Evolutionary conservation across 805 yeast species (phyloP).

Genomic region (Starmerella powellii): DNA sequence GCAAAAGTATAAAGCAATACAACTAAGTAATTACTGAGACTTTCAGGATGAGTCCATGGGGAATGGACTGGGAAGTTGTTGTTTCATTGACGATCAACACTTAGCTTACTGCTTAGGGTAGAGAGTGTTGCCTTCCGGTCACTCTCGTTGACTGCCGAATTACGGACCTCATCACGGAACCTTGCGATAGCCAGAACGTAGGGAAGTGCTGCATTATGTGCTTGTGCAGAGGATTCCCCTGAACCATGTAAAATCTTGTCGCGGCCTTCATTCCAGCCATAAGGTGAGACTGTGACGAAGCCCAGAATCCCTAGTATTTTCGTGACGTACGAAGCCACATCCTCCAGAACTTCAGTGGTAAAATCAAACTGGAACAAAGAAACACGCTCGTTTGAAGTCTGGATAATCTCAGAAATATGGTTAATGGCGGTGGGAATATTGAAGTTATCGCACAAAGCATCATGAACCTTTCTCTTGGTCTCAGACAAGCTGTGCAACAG

Average conservation of each 20-base stretch:
- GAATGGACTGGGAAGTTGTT: too few species aligned
- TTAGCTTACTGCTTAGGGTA: too few species aligned
- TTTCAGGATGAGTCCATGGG: too few species aligned
- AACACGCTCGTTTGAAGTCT: slow-evolving; percentile 61
- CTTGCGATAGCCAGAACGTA: slow-evolving; percentile 62
- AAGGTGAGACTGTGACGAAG: slow-evolving; percentile 46
- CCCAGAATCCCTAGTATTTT: slow-evolving; percentile 64
- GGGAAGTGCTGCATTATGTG: too few species aligned
- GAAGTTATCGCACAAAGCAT: slow-evolving; percentile 79
- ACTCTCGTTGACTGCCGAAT: too few species aligned
- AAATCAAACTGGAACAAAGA: slow-evolving; percentile 35
- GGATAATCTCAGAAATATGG: slow-evolving; percentile 53
- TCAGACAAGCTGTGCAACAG: slow-evolving; percentile 39
- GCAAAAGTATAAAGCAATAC: too few species aligned
- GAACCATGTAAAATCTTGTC: slow-evolving; percentile 22
- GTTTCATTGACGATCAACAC: too few species aligned
- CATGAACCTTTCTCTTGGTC: slow-evolving; percentile 52
- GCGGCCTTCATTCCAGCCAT: slow-evolving; percentile 63
- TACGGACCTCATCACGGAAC: slow-evolving; percentile 80
- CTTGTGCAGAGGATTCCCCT: slow-evolving; percentile 55
- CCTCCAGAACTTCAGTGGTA: slow-evolving; percentile 53
- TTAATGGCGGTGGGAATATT: slow-evolving; percentile 67
- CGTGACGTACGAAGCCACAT: slow-evolving; percentile 56
- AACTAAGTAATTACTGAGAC: too few species aligned
- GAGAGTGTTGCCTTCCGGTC: too few species aligned